Evolutionary conservation across 2,329 filamentous ascomycete genomes (phyloP).

Genomic region (Colletotrichum acutatum): DNA sequence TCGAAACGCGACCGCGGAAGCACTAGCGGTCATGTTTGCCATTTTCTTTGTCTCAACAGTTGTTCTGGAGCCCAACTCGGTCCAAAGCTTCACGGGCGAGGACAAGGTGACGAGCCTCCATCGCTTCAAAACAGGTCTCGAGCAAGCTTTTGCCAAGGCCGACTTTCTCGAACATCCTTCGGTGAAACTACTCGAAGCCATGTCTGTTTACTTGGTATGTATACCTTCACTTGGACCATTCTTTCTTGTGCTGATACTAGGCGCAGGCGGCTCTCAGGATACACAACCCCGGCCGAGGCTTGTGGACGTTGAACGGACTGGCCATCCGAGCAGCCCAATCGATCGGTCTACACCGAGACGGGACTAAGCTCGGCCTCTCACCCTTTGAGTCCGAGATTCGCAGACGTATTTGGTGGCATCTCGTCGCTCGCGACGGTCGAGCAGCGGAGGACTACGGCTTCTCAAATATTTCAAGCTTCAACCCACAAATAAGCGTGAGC

Average conservation of each 20-base stretch:
- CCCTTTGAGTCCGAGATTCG: slow-evolving; percentile 64
- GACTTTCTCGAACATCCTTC: slow-evolving; percentile 55
- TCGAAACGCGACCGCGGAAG: slow-evolving; percentile 39
- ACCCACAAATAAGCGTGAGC: slow-evolving; percentile 57
- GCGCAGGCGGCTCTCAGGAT: slow-evolving; percentile 43
- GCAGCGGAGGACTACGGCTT: slow-evolving; percentile 68
- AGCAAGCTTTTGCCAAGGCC: slow-evolving; percentile 50
- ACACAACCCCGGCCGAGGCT: slow-evolving; percentile 46
- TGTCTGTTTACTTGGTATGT: slow-evolving; percentile 51
- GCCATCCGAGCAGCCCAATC: slow-evolving; percentile 58
- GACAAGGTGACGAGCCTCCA: slow-evolving; percentile 40
- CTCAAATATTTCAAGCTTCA: slow-evolving; percentile 31
- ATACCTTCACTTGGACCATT: background rate
- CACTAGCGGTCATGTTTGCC: slow-evolving; percentile 53
- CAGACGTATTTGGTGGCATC: slow-evolving; percentile 65
- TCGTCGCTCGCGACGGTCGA: slow-evolving; percentile 62
- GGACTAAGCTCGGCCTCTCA: slow-evolving; percentile 43
- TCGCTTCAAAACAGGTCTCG: slow-evolving; percentile 47
- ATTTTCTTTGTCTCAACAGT: slow-evolving; percentile 61
- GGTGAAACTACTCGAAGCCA: slow-evolving; percentile 46
- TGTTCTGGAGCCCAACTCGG: slow-evolving; percentile 52
- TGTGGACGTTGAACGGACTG: slow-evolving; percentile 55
- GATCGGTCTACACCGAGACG: slow-evolving; percentile 64
- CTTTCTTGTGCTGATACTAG: slow-evolving; percentile 20
- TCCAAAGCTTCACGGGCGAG: slow-evolving; percentile 39